Evolutionary conservation across 1,284 basidiomycete species (phyloP).

Genomic region (Mrakiaceae sp.): DNA sequence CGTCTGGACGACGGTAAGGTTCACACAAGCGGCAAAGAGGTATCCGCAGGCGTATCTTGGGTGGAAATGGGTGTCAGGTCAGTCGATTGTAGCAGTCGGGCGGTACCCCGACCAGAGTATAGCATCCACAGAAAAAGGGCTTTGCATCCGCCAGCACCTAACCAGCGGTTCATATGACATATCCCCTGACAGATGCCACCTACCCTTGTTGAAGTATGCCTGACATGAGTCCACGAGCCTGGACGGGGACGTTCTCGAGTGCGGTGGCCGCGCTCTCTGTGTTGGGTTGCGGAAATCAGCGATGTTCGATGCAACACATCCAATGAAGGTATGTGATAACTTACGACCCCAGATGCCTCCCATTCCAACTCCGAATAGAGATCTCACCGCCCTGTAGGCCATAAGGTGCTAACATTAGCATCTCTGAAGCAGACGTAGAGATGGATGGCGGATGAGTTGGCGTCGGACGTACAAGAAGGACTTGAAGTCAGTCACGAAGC

Average conservation of each 20-base stretch:
- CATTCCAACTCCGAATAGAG: slow-evolving; percentile 79
- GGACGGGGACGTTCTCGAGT: slow-evolving; percentile 80
- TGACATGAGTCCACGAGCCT: slow-evolving; percentile 70
- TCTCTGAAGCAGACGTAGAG: slow-evolving; percentile 18
- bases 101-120: neutral
- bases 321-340: slow-evolving; percentile 20
- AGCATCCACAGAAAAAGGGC: neutral
- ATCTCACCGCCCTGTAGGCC: slow-evolving; percentile 38
- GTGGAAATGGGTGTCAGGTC: too few species aligned
- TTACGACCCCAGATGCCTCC: slow-evolving; percentile 41
- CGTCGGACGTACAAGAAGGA: slow-evolving; percentile 32
- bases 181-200: slow-evolving; percentile 31
- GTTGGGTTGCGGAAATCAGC: neutral
- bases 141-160: neutral
- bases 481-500: slow-evolving; percentile 38
- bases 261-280: slow-evolving; percentile 41
- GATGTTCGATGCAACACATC: slow-evolving; percentile 6
- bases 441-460: too few species aligned
- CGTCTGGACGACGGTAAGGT: slow-evolving; percentile 14
- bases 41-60: slow-evolving; percentile 20
- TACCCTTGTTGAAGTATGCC: slow-evolving; percentile 80
- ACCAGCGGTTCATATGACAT: neutral
- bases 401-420: neutral
- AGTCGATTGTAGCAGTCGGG: neutral
- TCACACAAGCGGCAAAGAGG: slow-evolving; percentile 24